These are phyloP conservation scores for Fraxinus floribunda DNA, from an alignment of 305 asterid genomes.

Conservation along the genomic window DNA sequence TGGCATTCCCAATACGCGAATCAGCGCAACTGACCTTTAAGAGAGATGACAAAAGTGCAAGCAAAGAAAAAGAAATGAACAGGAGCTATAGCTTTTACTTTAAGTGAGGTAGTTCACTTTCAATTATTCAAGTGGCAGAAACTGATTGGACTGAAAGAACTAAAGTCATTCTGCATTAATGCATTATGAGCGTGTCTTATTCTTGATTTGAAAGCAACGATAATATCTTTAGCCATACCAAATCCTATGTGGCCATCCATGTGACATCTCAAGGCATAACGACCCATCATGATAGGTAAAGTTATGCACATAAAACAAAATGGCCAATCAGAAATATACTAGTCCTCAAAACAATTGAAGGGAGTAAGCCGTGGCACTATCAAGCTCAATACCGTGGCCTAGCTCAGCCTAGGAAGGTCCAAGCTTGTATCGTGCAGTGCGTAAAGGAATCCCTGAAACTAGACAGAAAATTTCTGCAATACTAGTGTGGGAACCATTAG, in stretches of 20 bases:
- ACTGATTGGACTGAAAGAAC: background rate
- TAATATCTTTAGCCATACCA: background rate
- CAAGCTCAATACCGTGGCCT: background rate
- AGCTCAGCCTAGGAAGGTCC: background rate
- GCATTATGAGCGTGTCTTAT: background rate
- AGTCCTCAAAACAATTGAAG: background rate
- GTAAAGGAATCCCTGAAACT: background rate
- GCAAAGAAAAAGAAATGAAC: constrained; percentile 16
- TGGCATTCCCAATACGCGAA: constrained; percentile 92
- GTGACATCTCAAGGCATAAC: background rate
- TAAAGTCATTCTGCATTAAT: background rate
- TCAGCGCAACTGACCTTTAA: constrained; percentile 88
- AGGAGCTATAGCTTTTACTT: constrained; percentile 9
- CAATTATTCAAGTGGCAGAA: background rate
- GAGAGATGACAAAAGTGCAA: constrained; percentile 25
- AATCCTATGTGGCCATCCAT: background rate
- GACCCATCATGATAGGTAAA: background rate
- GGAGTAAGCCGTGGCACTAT: background rate
- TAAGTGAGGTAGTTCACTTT: background rate
- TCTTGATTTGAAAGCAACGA: background rate
- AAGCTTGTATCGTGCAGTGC: background rate
- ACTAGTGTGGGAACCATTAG: no score
- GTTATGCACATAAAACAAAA: background rate
- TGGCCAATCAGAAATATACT: background rate
- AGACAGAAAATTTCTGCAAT: background rate